Conservation (phyloP, 352 stramenopile species). For the Sclerospora graminicola region DNA sequence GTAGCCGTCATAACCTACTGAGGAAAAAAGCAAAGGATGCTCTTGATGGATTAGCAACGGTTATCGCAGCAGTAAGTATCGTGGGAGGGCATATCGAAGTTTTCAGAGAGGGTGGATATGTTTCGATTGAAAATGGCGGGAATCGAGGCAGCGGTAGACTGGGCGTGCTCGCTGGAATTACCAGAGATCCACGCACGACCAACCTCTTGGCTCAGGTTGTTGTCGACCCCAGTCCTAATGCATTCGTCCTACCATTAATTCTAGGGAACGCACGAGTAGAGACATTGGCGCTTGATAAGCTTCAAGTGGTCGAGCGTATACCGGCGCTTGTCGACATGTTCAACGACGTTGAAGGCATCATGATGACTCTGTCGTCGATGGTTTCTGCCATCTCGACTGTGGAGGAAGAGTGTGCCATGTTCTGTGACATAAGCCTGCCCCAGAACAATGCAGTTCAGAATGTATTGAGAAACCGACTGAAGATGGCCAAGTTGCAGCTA, state of each 20-base stretch:
- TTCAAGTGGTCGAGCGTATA: conserved; percentile 63
- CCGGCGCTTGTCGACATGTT: conserved; percentile 73
- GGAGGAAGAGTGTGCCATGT: conserved; percentile 19
- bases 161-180: conserved; percentile 29
- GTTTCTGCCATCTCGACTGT: conserved; percentile 17
- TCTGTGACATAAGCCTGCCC: conserved; percentile 42
- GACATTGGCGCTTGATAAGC: conserved; percentile 32
- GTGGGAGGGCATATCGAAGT: conserved; percentile 63
- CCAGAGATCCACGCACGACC: conserved; percentile 25
- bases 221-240: conserved; percentile 7
- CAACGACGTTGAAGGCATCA: conserved; percentile 44
- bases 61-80: conserved; percentile 61
- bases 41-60: conserved; percentile 36
- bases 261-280: conserved; percentile 9
- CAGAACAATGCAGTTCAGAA: conserved; percentile 57
- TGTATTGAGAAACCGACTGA: conserved; percentile 44
- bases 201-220: conserved; percentile 31
- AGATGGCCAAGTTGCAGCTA: conserved; percentile 69
- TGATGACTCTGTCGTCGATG: conserved; percentile 42
- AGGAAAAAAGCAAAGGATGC: conserved; percentile 76
- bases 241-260: conserved; percentile 6
- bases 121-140: conserved; percentile 42
- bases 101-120: conserved; percentile 52
- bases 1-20: conserved; percentile 45
- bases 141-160: conserved; percentile 11